Evolutionary conservation across 345 rosid genomes (phyloP), one percentile per base, ranked within the genome.

Genomic region (Syzygium aqueum): DNA sequence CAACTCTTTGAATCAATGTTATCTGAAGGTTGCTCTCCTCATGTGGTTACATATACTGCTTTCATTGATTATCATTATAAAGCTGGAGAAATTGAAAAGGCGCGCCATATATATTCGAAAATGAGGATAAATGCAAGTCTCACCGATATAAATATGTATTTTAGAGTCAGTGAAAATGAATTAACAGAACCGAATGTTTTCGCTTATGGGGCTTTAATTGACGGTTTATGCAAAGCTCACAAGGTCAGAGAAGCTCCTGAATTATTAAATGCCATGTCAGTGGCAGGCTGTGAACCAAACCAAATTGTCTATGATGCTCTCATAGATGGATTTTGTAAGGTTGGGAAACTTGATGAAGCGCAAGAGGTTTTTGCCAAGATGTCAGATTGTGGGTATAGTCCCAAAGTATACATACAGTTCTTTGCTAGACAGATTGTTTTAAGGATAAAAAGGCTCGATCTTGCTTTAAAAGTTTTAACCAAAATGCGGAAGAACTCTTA

Each of bases 311-410:
- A 95, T 89, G 98, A 95, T 90, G 96, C 99, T 84, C 96, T 97
- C 78, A 93, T 97, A 57, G 97, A 97, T 95, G 99, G 99, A 89
- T 93, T 94, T 87, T 96, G 99, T 88, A 96, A 97, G 93, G 93
- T 86, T 52, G 98, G 99, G 84, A 95, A 94, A 89, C 91, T 97
- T 87, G 99, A 97, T 6, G 98, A 95, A 89, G 98, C 99, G 7
- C 98, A 95, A 92, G 93, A 93, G 88, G 95, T 97, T 85, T 93
- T 95, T 90, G 90, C 97, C 30, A 95, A 92, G 95, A 96, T 97
- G 99, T 92, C 95, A 51, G 94, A 91, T 87, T 90, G 89, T 85
- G 98, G 99, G 49, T 93, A 90, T 85, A 73, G 89, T 65, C 96
- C 99, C 27, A 93, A 90, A 89, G 89, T 92, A 93, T 91, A 96